These are phyloP conservation scores for Cerrena zonata DNA, from an alignment of 1,284 basidiomycete genomes.

Conservation along the genomic window DNA sequence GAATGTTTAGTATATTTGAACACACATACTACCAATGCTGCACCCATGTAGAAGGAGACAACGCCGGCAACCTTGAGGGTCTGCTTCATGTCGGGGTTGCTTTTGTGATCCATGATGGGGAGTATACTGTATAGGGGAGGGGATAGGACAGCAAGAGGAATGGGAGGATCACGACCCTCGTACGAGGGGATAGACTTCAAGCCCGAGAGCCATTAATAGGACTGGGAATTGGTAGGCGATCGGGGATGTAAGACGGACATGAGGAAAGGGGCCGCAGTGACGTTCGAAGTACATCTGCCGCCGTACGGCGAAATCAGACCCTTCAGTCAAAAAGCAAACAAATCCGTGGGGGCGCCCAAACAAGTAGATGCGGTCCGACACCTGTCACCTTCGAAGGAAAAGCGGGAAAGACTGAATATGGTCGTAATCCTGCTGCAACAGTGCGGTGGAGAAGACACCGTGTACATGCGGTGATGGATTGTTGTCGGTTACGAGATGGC, in stretches of 20 bases:
- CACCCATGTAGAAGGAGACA: conserved; percentile 70
- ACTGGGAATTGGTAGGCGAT: neutral
- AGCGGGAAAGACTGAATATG: too few species aligned
- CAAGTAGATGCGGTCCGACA: too few species aligned
- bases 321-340: neutral
- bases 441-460: too few species aligned
- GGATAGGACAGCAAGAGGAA: neutral
- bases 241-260: neutral
- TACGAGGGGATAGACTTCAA: neutral
- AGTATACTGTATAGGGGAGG: conserved; percentile 1
- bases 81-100: conserved; percentile 25
- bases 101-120: conserved; percentile 20
- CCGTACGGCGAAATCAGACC: neutral
- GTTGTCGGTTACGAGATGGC: too few species aligned
- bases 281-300: neutral
- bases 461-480: too few species aligned
- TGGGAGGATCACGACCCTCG: neutral
- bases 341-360: too few species aligned
- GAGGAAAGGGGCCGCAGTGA: neutral
- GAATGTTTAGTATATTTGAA: neutral
- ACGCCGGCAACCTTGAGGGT: conserved; percentile 57
- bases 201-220: neutral
- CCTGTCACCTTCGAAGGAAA: too few species aligned
- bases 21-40: conserved; percentile 60
- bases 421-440: too few species aligned